Conservation (phyloP, 805 yeast species). For the Lipomyces orientalis region DNA sequence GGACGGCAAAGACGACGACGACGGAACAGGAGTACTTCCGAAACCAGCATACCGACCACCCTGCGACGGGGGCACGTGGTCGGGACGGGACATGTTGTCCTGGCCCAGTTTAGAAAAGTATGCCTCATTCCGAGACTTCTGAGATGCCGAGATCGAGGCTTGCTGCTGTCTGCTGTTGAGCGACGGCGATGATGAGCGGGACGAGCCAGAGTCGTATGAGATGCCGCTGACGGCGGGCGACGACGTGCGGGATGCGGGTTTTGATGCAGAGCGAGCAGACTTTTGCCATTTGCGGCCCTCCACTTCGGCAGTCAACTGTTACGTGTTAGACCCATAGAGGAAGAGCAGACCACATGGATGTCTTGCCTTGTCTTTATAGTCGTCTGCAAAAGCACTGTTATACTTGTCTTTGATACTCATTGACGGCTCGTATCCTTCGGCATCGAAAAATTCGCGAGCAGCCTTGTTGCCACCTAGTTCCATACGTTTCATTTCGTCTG, state of each 20-base stretch:
- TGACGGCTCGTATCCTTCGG: conserved; percentile 70
- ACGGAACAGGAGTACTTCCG: conserved; percentile 65
- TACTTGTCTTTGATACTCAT: conserved; percentile 77
- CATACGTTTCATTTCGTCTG: conserved; percentile 88
- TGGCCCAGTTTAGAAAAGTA: conserved; percentile 83
- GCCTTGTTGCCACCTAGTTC: conserved; percentile 88
- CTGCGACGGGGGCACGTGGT: conserved; percentile 83
- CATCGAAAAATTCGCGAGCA: conserved; percentile 68
- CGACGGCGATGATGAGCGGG: conserved; percentile 38
- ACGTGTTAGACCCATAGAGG: neutral
- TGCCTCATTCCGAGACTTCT: conserved; percentile 70
- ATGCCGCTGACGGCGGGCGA: conserved; percentile 29
- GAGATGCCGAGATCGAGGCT: conserved; percentile 21
- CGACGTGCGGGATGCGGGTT: conserved; percentile 22
- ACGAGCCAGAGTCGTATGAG: conserved; percentile 15
- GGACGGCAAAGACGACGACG: conserved; percentile 27
- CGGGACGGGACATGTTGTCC: conserved; percentile 73
- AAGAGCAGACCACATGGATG: neutral
- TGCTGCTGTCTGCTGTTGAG: conserved; percentile 33
- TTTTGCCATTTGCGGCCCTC: conserved; percentile 68
- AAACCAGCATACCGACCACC: conserved; percentile 94
- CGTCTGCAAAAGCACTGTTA: conserved; percentile 91
- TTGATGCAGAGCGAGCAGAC: conserved; percentile 51
- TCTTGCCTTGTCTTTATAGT: conserved; percentile 72
- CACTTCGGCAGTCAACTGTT: conserved; percentile 64